Base-by-base conservation (phyloP, 441 rosid species). In the Populus hybrid region DNA sequence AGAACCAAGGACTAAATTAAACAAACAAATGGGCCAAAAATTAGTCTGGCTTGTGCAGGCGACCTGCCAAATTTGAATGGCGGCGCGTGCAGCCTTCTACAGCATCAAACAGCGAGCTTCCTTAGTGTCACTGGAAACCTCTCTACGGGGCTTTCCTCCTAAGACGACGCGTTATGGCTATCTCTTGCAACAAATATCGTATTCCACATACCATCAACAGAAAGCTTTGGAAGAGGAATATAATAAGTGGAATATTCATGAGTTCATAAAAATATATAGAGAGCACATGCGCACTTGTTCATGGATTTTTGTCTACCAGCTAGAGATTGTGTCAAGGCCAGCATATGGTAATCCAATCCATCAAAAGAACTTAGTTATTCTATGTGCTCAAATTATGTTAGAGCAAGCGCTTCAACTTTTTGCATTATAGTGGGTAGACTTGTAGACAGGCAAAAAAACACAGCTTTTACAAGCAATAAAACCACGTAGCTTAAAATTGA, bases 151-250 rank as follows among this genome's bases (percentile, higher is more conserved):
- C 42, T 38, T 38, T 38, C 42, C 42, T 38, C 42, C 42, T 38
- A 38, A 38, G 42, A 38, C 42, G 1, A 38, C 42, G 42, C 42
- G 42, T 38, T 38, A 38, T 38, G 10, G 11, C 42, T 0, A 38
- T 38, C 42, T 38, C 42, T 77, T 16, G 79, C 74, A 66, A 8
- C n/a, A 69, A 18, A 21, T 53, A 76, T 76, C 34, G 64, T 21
- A 68, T 76, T 67, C n/a, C 78, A 75, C 30, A 67, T 67, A 16
- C 72, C 28, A 76, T 76, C 79, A 34, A 34, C 4, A 38, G 20
- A 24, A 59, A 36, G 36, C 50, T 63, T 9, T 77, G 18, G 40
- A 36, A 61, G 9, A 26, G 69, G 79, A 63, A 77, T 77, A 77
- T 36, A 34, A 3, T 57, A 21, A 53, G 73, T 24, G 59, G 34